A percentile compares a stretch with the other conserved stretches of the same genome.
Conservation (phyloP, 2,329 filamentous ascomycete species). For the Fonsecaea nubica region DNA sequence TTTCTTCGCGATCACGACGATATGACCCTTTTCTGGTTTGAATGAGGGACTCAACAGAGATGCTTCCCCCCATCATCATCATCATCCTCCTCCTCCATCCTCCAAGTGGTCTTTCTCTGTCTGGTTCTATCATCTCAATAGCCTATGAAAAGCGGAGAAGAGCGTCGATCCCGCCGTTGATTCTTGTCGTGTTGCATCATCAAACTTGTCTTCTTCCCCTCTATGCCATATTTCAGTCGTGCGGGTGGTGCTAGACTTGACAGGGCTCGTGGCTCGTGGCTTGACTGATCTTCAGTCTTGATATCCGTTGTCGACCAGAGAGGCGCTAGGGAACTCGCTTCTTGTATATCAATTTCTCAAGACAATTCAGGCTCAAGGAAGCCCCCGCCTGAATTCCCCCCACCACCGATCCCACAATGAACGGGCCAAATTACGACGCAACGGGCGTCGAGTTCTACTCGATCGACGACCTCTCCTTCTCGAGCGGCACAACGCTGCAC, state of each 20-base stretch:
- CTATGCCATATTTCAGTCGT: background rate
- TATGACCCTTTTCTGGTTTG: background rate
- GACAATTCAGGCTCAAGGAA: background rate
- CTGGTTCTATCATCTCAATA: background rate
- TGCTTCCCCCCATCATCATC: background rate
- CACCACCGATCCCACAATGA: background rate
- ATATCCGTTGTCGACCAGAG: background rate
- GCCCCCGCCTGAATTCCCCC: background rate
- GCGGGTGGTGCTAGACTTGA: background rate
- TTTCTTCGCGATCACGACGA: constrained; percentile 10
- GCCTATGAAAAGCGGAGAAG: background rate
- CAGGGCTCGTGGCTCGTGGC: background rate
- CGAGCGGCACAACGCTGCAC: constrained; percentile 45
- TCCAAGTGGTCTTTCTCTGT: background rate
- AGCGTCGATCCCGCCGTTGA: background rate
- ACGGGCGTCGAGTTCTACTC: constrained; percentile 45
- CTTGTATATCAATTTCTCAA: background rate
- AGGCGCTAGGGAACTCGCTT: background rate
- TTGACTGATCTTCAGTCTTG: too few species aligned
- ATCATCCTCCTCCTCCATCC: background rate
- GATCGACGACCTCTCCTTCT: constrained; percentile 50
- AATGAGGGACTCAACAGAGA: background rate
- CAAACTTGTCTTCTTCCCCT: background rate
- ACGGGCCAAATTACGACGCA: constrained; percentile 35
- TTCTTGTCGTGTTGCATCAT: constrained; percentile 3